Evolutionary conservation across 2,329 filamentous ascomycete genomes (phyloP).

Genomic region (Drechslera avenae): DNA sequence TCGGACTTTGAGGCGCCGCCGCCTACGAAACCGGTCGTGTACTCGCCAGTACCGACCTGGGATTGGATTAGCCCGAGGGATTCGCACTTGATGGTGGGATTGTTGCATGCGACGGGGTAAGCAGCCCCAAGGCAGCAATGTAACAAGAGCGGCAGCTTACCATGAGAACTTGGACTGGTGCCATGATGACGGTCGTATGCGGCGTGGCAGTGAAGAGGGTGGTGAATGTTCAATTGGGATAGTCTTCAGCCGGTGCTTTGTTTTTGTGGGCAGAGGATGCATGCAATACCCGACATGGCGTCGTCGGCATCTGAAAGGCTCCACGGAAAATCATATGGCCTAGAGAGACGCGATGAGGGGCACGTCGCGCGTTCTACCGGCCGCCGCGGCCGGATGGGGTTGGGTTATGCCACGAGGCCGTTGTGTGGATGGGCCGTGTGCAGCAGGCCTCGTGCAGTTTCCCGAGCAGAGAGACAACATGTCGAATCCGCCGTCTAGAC

Average conservation of each 20-base stretch:
- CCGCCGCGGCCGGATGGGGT: slow-evolving; percentile 35
- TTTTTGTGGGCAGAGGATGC: not conserved
- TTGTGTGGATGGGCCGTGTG: not conserved
- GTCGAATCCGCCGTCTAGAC: too few relatives aligned
- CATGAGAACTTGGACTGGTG: slow-evolving; percentile 57
- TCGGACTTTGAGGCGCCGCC: slow-evolving; percentile 82
- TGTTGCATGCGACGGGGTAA: not conserved
- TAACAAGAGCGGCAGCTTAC: slow-evolving; percentile 24
- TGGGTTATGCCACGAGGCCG: slow-evolving; percentile 2
- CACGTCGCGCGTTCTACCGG: slow-evolving; percentile 36
- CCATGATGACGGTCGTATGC: slow-evolving; percentile 45
- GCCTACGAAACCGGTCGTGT: slow-evolving; percentile 93
- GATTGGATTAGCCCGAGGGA: slow-evolving; percentile 14
- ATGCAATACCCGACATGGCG: slow-evolving; percentile 16
- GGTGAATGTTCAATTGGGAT: slow-evolving; percentile 8
- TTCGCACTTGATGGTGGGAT: not conserved
- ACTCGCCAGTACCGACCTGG: slow-evolving; percentile 87
- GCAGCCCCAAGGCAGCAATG: slow-evolving; percentile 9
- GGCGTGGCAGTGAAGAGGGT: not conserved
- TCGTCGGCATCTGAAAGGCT: slow-evolving; percentile 28
- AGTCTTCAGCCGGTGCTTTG: slow-evolving; percentile 4
- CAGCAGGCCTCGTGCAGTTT: too few relatives aligned
- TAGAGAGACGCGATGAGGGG: slow-evolving; percentile 32
- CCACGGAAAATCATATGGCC: slow-evolving; percentile 35
- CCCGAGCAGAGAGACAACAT: too few relatives aligned